Percentiles rank a stretch among this genome's conserved stretches.
These are phyloP conservation scores for Pachysandra terminalis DNA, from an alignment of 164 flowering plant species.

Conservation along the genomic window DNA sequence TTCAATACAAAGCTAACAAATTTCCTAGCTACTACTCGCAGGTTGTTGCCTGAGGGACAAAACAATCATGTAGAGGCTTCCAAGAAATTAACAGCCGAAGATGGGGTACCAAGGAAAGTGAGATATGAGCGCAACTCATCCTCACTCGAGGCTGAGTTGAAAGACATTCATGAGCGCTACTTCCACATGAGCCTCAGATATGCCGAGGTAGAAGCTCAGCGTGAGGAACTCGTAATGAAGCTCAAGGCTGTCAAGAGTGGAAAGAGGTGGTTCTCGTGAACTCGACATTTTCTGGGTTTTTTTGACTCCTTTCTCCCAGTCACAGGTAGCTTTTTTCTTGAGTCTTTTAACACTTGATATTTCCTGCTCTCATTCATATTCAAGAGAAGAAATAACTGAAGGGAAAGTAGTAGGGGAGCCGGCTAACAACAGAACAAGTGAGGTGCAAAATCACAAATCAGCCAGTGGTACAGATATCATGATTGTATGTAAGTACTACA, in stretches of 20 bases:
- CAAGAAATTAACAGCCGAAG: slow-evolving; percentile 22
- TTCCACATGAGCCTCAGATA: slow-evolving; percentile 81
- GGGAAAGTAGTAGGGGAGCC: slow-evolving; percentile 1
- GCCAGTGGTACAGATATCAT: not conserved
- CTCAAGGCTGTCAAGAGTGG: slow-evolving; percentile 46
- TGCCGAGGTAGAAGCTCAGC: slow-evolving; percentile 82
- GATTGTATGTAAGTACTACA: slow-evolving; percentile 5
- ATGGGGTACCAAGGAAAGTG: slow-evolving; percentile 27
- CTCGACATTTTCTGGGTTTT: not conserved
- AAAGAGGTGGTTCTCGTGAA: slow-evolving; percentile 57
- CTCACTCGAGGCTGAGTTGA: slow-evolving; percentile 65
- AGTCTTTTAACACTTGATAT: not conserved
- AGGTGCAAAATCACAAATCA: not conserved
- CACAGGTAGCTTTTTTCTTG: not conserved
- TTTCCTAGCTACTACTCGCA: slow-evolving; percentile 16
- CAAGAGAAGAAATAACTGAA: not conserved
- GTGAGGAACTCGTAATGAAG: slow-evolving; percentile 89
- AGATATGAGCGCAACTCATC: slow-evolving; percentile 36
- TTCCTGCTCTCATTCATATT: slow-evolving; percentile 4
- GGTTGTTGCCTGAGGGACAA: slow-evolving; percentile 40
- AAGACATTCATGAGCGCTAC: slow-evolving; percentile 79
- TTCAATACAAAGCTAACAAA: too few species aligned
- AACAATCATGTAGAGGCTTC: slow-evolving; percentile 20
- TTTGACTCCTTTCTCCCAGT: not conserved
- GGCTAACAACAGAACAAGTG: slow-evolving; percentile 2